phyloP scores from a whole-genome alignment of 2,329 filamentous ascomycete genomes.

The Talaromyces sp. region DNA sequence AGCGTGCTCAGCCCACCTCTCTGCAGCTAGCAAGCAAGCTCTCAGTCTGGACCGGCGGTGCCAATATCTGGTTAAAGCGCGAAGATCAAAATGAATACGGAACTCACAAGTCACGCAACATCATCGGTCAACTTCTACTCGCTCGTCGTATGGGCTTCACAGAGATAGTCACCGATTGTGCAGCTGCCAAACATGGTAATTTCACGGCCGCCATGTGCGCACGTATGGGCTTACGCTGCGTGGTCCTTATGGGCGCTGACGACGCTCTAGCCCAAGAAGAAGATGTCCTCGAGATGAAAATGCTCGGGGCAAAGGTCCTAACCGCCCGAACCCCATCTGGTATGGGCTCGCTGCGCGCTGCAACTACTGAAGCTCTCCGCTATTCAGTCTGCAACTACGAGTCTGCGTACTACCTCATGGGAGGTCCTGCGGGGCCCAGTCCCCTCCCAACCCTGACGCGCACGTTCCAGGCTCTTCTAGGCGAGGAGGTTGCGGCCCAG shows the following conservation, averaged over 20 bases:
- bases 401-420: constrained; percentile 29
- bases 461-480: constrained; percentile 28
- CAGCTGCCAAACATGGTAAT: constrained; percentile 27
- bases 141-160: constrained; percentile 25
- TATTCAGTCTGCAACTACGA: constrained; percentile 30
- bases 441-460: constrained; percentile 27
- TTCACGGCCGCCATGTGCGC: constrained; percentile 28
- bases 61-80: constrained; percentile 30
- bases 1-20: constrained; percentile 20
- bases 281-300: constrained; percentile 26
- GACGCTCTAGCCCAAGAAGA: constrained; percentile 22
- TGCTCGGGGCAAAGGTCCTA: constrained; percentile 26
- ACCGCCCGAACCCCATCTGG: constrained; percentile 26
- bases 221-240: constrained; percentile 23
- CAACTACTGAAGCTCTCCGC: constrained; percentile 30
- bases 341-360: constrained; percentile 26
- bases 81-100: constrained; percentile 28
- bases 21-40: constrained; percentile 22
- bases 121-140: constrained; percentile 26
- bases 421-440: constrained; percentile 26
- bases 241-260: constrained; percentile 27
- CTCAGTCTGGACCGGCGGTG: constrained; percentile 20
- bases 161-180: constrained; percentile 30
- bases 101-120: constrained; percentile 27
- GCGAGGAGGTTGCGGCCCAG: constrained; percentile 28